Evolutionary conservation across 495 filamentous ascomycete genomes (phyloP).

Genomic region (Chaetomium tenue): DNA sequence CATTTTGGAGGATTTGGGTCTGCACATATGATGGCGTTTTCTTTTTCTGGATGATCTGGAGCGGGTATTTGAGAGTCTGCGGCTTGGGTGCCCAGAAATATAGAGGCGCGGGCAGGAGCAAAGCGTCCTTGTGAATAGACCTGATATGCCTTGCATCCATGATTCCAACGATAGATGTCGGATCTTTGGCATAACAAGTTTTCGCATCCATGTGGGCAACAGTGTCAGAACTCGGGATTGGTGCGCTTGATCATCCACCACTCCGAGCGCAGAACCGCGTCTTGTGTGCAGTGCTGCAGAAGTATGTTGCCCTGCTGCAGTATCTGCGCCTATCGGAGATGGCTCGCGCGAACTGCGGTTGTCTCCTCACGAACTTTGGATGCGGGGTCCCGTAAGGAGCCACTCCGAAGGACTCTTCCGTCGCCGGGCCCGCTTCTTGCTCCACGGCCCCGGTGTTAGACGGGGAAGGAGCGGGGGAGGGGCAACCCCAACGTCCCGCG

Average conservation of each 20-base stretch:
- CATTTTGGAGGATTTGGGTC: not conserved
- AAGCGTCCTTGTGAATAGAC: not conserved
- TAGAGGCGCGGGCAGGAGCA: not conserved
- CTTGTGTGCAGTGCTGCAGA: too few species aligned
- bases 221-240: not conserved
- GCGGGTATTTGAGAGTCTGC: not conserved
- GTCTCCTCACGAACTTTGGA: not conserved
- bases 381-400: not conserved
- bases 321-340: not conserved
- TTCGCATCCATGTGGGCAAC: not conserved
- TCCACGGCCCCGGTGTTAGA: not conserved
- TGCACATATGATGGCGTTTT: not conserved
- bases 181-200: too few species aligned
- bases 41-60: not conserved
- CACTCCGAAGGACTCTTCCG: not conserved
- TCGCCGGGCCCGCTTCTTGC: conserved; percentile 4
- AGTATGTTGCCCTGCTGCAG: too few species aligned
- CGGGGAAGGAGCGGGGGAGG: not conserved
- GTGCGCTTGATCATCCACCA: not conserved
- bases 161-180: not conserved
- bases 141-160: not conserved
- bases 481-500: too few species aligned
- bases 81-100: not conserved
- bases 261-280: too few species aligned
- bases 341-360: not conserved